Evolutionary conservation across 2,329 filamentous ascomycete genomes (phyloP).

Genomic region (Exophiala mesophila): DNA sequence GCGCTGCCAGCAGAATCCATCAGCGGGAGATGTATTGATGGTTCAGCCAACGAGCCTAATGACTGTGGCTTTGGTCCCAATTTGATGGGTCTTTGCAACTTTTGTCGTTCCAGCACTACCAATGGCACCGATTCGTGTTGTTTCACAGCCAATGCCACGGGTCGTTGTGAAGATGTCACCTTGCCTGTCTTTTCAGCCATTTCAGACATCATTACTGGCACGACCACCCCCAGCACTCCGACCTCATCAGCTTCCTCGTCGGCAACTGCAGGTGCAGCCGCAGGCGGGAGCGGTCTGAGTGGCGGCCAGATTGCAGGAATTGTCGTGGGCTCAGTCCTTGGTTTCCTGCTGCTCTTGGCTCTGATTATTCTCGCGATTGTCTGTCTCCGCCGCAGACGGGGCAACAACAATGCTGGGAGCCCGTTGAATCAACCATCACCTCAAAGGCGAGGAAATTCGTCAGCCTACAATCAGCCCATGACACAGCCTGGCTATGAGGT

Average conservation of each 20-base stretch:
- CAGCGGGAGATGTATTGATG: conserved; percentile 68
- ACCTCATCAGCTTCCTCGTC: conserved; percentile 62
- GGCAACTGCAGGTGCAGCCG: conserved; percentile 44
- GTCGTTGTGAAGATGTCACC: conserved; percentile 67
- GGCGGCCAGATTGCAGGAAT: conserved; percentile 90
- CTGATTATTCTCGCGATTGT: conserved; percentile 58
- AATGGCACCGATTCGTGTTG: conserved; percentile 97
- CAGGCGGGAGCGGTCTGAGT: conserved; percentile 54
- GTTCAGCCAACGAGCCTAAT: conserved; percentile 70
- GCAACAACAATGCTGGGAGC: conserved; percentile 61
- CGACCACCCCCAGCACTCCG: conserved; percentile 54
- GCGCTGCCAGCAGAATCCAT: conserved; percentile 76
- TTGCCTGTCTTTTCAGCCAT: conserved; percentile 66
- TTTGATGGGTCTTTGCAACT: conserved; percentile 72
- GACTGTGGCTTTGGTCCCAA: conserved; percentile 82
- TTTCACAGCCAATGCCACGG: conserved; percentile 70
- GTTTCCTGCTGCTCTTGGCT: conserved; percentile 62
- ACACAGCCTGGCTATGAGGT: conserved; percentile 60
- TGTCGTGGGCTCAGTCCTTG: conserved; percentile 73
- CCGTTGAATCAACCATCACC: conserved; percentile 89
- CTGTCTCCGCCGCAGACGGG: conserved; percentile 52
- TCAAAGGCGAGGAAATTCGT: conserved; percentile 42
- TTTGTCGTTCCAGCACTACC: conserved; percentile 74
- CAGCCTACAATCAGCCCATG: conserved; percentile 37
- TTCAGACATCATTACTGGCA: conserved; percentile 51